Percentiles rank a stretch among this genome's conserved stretches.
phyloP scores from a whole-genome alignment of 306 rosid species.

The Ammopiptanthus mongolicus region DNA sequence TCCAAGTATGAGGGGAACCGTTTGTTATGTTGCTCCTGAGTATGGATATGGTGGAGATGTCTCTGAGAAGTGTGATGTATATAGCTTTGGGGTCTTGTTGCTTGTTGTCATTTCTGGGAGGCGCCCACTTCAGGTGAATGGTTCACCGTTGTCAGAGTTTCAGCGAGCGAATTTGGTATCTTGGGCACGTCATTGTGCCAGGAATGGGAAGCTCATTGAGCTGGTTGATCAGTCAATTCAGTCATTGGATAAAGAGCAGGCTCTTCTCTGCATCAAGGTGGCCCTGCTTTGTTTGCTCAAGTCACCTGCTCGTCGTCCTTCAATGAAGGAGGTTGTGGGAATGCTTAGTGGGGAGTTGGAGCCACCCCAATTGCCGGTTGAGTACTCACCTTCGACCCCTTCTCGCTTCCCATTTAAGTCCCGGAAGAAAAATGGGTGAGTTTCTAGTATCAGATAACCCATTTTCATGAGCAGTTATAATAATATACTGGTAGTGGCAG shows the following conservation, averaged over 20 bases:
- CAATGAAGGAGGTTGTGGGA: slow-evolving; percentile 81
- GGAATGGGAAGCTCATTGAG: slow-evolving; percentile 76
- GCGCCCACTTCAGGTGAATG: slow-evolving; percentile 86
- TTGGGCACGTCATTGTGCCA: slow-evolving; percentile 87
- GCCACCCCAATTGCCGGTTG: slow-evolving; percentile 65
- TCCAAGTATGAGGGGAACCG: slow-evolving; percentile 95
- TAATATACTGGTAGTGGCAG: slow-evolving; percentile 18
- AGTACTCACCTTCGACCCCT: slow-evolving; percentile 71
- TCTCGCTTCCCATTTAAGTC: slow-evolving; percentile 63
- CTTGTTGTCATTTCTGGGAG: slow-evolving; percentile 83
- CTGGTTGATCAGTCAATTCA: slow-evolving; percentile 70
- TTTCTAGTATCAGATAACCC: neutral
- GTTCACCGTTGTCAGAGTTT: slow-evolving; percentile 76
- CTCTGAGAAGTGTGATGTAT: slow-evolving; percentile 84
- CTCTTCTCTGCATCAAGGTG: slow-evolving; percentile 72
- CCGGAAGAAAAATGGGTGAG: slow-evolving; percentile 51
- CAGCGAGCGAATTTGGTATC: slow-evolving; percentile 83
- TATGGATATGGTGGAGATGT: slow-evolving; percentile 72
- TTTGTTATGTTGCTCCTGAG: slow-evolving; percentile 93
- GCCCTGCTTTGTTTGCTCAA: slow-evolving; percentile 83
- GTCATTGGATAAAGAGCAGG: slow-evolving; percentile 59
- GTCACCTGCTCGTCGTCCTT: slow-evolving; percentile 72
- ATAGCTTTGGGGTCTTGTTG: slow-evolving; percentile 80
- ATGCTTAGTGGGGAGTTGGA: slow-evolving; percentile 70
- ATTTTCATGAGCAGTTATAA: neutral